Evolutionary conservation across 164 flowering plant species (phyloP), one percentile per base, ranked within the genome.

Genomic region (Buxus sempervirens): DNA sequence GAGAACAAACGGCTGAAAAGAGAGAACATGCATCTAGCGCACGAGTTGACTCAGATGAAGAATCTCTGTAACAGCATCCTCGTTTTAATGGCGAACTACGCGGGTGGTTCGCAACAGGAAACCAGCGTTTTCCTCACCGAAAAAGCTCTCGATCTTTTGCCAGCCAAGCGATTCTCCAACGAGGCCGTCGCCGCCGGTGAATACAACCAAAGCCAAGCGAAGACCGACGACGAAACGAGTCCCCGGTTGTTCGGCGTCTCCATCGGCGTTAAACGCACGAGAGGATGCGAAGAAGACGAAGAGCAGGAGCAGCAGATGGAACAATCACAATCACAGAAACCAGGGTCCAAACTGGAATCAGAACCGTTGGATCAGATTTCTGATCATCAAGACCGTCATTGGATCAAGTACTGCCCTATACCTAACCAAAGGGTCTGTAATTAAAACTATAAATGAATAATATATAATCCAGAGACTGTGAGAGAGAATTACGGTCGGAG

Each of bases 1-100:
- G 97, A 94, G 72, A 93, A 94, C 82, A 91, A 91, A 67, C 71
- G 88, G 54, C 64, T 94, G 67, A 81, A 85, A 72, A 87, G 66
- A 63, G 90, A 91, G 81, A 93, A 94, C 73, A 28, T 67, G 54
- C 78, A 82, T 64, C 84, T 94, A 20, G 76, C 61, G 69, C 81
- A 72, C 14, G 91, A 93, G 70, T 61, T 93, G 55, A 57, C 72
- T 55, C 87, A 85, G 48, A 81, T 90, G 89, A 91, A 88, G 78
- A 78, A 63, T 20, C 77, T 91, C 14, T 91, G 94, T 72, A 85
- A 78, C 72, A 87, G 81, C 54, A 91, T 93, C 21, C 80, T 83
- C 68, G 73, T 49, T 54, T 32, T 93, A 77, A 84, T 91, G 90
- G 75, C 90, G 14, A 82, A 75, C 54, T 91, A 82, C 77, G 79